Evolutionary conservation across 1,284 basidiomycete species (phyloP), one percentile per base, ranked within the genome.

Genomic region (Taiwanofungus camphoratus): DNA sequence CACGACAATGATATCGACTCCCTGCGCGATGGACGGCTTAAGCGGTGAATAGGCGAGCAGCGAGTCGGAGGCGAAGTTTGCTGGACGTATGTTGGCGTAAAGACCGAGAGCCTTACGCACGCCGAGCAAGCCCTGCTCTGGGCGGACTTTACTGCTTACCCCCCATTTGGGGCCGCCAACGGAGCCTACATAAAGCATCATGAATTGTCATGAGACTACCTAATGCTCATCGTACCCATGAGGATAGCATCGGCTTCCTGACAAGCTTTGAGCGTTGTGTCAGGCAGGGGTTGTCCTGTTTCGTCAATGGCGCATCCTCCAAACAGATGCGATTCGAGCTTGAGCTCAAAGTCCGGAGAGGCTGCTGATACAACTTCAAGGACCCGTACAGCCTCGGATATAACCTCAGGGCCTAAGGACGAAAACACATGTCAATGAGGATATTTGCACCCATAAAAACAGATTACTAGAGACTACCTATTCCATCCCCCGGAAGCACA

Each of bases 131-230:
- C 95, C 95, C 54, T 86, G 82, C 67, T 99, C 96, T n/a, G 96
- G 96, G 47, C 96, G 85, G 41, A 98, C 82, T 63, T 89, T 87
- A 52, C 85, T 84, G 42, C 83, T 76, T 2, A 92, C 86, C 33
- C 93, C 94, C 96, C 96, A 99, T 68, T 98, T 98, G 26, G 96
- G 96, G 15, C 95, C 96, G 50, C 95, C 96, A 52, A 99, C 91
- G 19, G 95, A 87, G 52, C 93, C 94, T 92, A 46, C 29, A 21
- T 40, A 38, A 29, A 32, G 37, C 42, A 45, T 19, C n/a, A n/a
- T n/a, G n/a, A n/a, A n/a, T n/a, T n/a, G n/a, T n/a, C n/a, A n/a
- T n/a, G n/a, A n/a, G n/a, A n/a, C n/a, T n/a, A n/a, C n/a, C n/a
- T n/a, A n/a, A n/a, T n/a, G n/a, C 2, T 32, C 9, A 26, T 30